These are phyloP conservation scores for Yamadazyma epiphylla DNA, from an alignment of 1,139 yeast species.

Conservation along the genomic window DNA sequence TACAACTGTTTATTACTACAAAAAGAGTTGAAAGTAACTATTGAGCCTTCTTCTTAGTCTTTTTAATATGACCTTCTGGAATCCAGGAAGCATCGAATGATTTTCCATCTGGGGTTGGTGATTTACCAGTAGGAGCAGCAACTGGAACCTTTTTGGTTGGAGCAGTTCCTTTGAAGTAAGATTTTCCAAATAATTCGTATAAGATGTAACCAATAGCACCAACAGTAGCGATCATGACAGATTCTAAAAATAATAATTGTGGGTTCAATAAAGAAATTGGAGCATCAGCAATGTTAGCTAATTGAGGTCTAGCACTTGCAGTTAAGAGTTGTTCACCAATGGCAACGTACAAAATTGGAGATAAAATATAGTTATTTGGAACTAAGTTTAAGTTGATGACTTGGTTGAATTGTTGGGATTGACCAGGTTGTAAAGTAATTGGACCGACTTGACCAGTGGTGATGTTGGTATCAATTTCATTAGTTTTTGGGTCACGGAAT, in stretches of 20 bases:
- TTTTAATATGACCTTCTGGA: constrained; percentile 33
- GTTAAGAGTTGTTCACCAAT: constrained; percentile 46
- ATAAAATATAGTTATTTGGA: constrained; percentile 56
- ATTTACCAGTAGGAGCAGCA: constrained; percentile 22
- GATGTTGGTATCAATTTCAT: constrained; percentile 54
- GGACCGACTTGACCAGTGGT: constrained; percentile 69
- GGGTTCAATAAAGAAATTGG: constrained; percentile 72
- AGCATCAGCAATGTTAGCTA: constrained; percentile 59
- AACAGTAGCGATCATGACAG: constrained; percentile 48
- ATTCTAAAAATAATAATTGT: constrained; percentile 60
- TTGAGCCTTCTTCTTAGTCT: constrained; percentile 26
- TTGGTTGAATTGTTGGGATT: constrained; percentile 48
- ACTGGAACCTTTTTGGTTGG: constrained; percentile 26
- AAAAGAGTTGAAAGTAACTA: too few relatives aligned
- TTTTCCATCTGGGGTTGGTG: constrained; percentile 24
- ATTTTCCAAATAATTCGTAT: constrained; percentile 44
- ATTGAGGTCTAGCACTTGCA: constrained; percentile 56
- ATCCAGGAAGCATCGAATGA: constrained; percentile 34
- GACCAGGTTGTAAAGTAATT: constrained; percentile 46
- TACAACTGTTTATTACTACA: too few relatives aligned
- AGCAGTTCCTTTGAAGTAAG: constrained; percentile 30
- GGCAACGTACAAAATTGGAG: constrained; percentile 57
- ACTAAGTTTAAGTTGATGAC: constrained; percentile 51
- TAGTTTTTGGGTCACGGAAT: constrained; percentile 53
- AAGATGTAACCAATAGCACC: constrained; percentile 48